Percentiles rank a stretch among this genome's conserved stretches.
Evolutionary conservation across 495 filamentous ascomycete species (phyloP).

Genomic region (Gamarada debralockiae): DNA sequence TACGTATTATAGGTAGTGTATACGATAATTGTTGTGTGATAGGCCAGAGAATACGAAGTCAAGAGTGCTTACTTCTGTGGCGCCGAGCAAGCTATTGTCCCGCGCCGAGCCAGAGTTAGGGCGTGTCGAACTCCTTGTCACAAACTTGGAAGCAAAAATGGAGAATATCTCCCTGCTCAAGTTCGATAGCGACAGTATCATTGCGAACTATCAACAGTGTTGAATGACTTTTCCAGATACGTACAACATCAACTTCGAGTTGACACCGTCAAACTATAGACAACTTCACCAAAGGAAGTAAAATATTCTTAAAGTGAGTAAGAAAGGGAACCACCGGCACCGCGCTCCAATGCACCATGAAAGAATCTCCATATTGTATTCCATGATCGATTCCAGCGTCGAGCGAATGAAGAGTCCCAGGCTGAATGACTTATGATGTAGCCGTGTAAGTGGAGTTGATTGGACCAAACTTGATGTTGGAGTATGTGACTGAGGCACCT

Average conservation of each 20-base stretch:
- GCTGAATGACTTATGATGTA: not conserved
- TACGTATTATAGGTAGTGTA: too few species aligned
- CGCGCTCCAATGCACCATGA: not conserved
- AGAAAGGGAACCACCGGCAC: not conserved
- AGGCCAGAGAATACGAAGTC: too few species aligned
- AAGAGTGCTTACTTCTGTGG: too few species aligned
- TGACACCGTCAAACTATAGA: not conserved
- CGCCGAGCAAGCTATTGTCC: too few species aligned
- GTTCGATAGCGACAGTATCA: not conserved
- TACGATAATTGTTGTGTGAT: too few species aligned
- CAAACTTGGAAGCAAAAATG: too few species aligned
- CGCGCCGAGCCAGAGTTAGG: too few species aligned
- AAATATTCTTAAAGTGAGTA: not conserved
- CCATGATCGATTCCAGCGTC: too few species aligned
- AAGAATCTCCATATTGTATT: not conserved
- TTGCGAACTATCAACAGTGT: not conserved
- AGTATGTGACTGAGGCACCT: conserved; percentile 57
- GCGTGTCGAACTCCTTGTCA: too few species aligned
- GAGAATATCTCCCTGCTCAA: too few species aligned
- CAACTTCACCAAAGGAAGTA: not conserved
- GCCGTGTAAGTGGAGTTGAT: conserved; percentile 49
- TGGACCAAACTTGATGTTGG: conserved; percentile 63
- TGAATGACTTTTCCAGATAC: not conserved
- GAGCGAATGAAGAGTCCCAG: too few species aligned
- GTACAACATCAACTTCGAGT: not conserved